phyloP scores from a whole-genome alignment of 2,329 filamentous ascomycete genomes.

The Aspergillus fijiensis region DNA sequence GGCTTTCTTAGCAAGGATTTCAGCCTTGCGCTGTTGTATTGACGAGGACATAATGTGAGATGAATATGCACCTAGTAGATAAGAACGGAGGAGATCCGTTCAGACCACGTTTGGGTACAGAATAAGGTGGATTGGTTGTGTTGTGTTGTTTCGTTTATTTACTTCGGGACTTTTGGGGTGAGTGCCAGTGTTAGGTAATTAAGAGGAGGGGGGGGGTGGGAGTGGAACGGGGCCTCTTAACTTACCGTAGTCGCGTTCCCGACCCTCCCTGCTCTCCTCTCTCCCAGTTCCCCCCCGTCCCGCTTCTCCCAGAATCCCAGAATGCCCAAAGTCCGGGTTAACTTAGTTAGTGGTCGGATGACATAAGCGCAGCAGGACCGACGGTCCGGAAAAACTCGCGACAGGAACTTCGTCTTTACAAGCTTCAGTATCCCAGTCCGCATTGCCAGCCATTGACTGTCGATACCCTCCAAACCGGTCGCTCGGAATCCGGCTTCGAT shows the following conservation, averaged over 20 bases:
- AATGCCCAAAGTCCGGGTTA: conserved; percentile 7
- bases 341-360: conserved; percentile 26
- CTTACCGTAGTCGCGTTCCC: background rate
- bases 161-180: background rate
- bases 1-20: conserved; percentile 94
- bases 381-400: conserved; percentile 46
- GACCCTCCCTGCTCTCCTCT: background rate
- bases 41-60: conserved; percentile 31
- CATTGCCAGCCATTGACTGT: conserved; percentile 41
- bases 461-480: conserved; percentile 34
- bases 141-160: background rate
- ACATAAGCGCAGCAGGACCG: conserved; percentile 39
- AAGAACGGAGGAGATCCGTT: conserved; percentile 8
- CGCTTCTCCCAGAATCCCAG: conserved; percentile 8
- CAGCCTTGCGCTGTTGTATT: conserved; percentile 77
- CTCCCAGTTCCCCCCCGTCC: conserved; percentile 8
- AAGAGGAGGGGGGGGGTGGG: background rate
- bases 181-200: background rate
- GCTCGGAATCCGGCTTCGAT: conserved; percentile 29
- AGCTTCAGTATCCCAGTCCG: conserved; percentile 24
- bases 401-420: conserved; percentile 39
- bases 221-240: too few relatives aligned
- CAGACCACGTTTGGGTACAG: background rate
- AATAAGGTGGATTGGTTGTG: background rate
- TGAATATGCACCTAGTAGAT: conserved; percentile 10